These are phyloP conservation scores for Hibiscus mutabilis DNA, from an alignment of 345 rosid species.

Conservation along the genomic window DNA sequence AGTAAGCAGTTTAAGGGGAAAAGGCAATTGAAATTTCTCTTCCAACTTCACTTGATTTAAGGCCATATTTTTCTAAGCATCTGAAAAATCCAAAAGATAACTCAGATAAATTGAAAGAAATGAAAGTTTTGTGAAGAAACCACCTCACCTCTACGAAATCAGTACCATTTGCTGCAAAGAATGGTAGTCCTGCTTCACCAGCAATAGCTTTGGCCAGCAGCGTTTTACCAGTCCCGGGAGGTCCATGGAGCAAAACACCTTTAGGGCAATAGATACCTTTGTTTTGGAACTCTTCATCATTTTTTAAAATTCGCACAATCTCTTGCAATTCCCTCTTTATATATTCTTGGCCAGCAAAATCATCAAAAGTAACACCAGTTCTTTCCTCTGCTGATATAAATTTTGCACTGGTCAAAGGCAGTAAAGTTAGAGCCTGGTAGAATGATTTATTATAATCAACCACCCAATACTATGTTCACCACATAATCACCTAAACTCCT, in stretches of 20 bases:
- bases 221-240: constrained; percentile 98
- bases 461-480: background rate
- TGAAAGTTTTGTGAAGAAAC: background rate
- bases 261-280: constrained; percentile 95
- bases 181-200: constrained; percentile 97
- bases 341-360: constrained; percentile 98
- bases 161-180: constrained; percentile 93
- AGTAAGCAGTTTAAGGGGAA: background rate
- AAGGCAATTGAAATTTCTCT: background rate
- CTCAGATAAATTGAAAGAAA: background rate
- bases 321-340: constrained; percentile 86
- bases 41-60: background rate
- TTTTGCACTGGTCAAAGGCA: constrained; percentile 53
- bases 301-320: constrained; percentile 80
- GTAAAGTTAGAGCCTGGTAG: constrained; percentile 16
- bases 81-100: constrained; percentile 9
- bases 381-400: constrained; percentile 93
- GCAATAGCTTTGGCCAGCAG: constrained; percentile 97
- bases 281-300: constrained; percentile 84
- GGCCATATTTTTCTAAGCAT: background rate
- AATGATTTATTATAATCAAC: background rate
- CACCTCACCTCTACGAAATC: constrained; percentile 86
- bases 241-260: constrained; percentile 97
- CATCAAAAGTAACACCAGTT: constrained; percentile 91
- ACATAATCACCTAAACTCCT: background rate